phyloP scores from a whole-genome alignment of 345 rosid species.

The Hibiscus trionum region DNA sequence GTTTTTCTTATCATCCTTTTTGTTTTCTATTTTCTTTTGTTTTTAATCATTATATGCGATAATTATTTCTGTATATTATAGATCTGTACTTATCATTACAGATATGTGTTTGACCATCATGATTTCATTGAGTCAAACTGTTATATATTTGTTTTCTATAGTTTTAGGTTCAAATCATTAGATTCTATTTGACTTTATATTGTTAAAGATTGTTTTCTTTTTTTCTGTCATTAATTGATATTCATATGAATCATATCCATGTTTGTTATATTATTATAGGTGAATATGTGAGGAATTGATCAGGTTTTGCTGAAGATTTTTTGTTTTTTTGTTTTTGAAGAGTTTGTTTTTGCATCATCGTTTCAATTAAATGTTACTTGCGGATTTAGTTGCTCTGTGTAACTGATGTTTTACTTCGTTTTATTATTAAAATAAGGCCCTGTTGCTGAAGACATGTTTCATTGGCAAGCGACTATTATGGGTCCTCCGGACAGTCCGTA shows the following conservation, averaged over 20 bases:
- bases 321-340: neutral
- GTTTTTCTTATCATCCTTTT: neutral
- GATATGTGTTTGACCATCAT: neutral
- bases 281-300: neutral
- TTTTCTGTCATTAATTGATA: neutral
- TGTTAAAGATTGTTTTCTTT: neutral
- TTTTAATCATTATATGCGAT: neutral
- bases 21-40: neutral
- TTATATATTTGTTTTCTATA: neutral
- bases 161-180: neutral
- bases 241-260: neutral
- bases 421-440: conserved; percentile 10
- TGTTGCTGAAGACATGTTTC: conserved; percentile 50
- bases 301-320: too few relatives aligned
- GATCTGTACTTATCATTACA: conserved; percentile 1
- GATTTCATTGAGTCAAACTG: neutral
- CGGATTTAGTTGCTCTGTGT: neutral
- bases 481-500: conserved; percentile 22
- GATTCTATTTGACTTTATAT: neutral
- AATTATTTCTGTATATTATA: neutral
- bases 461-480: conserved; percentile 22
- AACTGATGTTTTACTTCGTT: neutral
- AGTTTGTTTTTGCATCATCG: neutral
- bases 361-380: neutral
- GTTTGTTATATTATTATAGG: neutral